Percentiles rank a stretch among this genome's conserved stretches.
phyloP scores from a whole-genome alignment of 306 rosid species.

The Rosa chinensis region DNA sequence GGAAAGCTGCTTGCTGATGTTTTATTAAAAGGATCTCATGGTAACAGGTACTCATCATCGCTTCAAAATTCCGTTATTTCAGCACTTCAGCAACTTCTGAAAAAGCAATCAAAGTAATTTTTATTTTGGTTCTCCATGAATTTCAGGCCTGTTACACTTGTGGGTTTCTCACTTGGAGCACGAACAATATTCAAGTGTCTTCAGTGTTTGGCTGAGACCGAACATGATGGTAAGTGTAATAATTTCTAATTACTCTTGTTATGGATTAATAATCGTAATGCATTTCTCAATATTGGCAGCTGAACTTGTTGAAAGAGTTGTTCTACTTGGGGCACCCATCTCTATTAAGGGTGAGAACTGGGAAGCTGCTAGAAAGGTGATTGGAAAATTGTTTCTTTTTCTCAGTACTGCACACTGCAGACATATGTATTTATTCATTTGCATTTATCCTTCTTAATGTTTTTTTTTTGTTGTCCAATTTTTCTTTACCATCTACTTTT shows the following conservation, averaged over 20 bases:
- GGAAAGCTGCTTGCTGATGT: slow-evolving; percentile 52
- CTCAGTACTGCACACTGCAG: neutral
- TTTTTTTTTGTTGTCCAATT: neutral
- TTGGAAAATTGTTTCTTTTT: neutral
- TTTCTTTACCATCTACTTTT: slow-evolving; percentile 15
- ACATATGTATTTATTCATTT: neutral
- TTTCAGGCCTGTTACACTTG: slow-evolving; percentile 57
- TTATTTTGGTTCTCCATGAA: slow-evolving; percentile 1
- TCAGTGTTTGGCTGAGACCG: slow-evolving; percentile 40
- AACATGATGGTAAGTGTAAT: slow-evolving; percentile 33
- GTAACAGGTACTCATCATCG: slow-evolving; percentile 38
- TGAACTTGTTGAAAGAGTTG: slow-evolving; percentile 51
- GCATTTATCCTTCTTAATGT: neutral
- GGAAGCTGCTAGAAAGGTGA: slow-evolving; percentile 54
- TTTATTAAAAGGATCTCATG: slow-evolving; percentile 45
- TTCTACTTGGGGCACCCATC: slow-evolving; percentile 55
- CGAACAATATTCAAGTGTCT: slow-evolving; percentile 49
- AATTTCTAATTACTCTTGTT: slow-evolving; percentile 10
- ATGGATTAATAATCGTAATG: slow-evolving; percentile 5
- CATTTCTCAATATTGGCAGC: slow-evolving; percentile 29
- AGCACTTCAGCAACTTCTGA: neutral
- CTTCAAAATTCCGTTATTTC: neutral
- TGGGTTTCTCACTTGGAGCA: slow-evolving; percentile 57
- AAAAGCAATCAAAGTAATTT: slow-evolving; percentile 1
- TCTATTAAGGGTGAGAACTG: slow-evolving; percentile 50